Base-by-base conservation (phyloP, 345 rosid genomes). In the Boechera stricta region DNA sequence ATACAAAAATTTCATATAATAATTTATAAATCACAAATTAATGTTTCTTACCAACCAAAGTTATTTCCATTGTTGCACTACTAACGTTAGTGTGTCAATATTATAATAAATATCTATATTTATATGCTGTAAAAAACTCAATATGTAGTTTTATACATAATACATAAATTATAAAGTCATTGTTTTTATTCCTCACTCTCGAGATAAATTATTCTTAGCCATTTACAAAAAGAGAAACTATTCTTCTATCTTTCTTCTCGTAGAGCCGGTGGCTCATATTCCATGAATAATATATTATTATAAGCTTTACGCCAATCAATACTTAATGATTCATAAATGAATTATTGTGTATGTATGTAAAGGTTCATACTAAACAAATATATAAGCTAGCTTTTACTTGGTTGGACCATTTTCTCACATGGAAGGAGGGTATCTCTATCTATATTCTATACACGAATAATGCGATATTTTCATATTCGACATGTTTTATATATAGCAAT, bases 321-420 rank as follows among this genome's bases (percentile, higher is more conserved):
- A 72, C 42, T 78, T 59, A 72, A 78, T 78, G 81, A 78, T 72
- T 72, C 29, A 58, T 48, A 39, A 55, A n/a, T 21, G 49, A 72
- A 35, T 59, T 31, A 58, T 52, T 44, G 38, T 51, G 9, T 59
- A 67, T 44, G 33, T 44, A 24, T 54, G 4, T 33, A 71, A 71
- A 69, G 53, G 44, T 39, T 48, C 31, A 59, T n/a, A 29, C 39
- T 72, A 72, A 77, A 49, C 53, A 71, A 77, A 47, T 55, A 71
- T 38, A 65, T 29, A 72, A 39, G 64, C 29, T 36, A 57, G 12
- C 67, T 48, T 76, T 65, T 71, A 72, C 73, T 66, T 58, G 64
- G 72, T 32, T 78, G 81, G 81, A 78, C 77, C 81, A 72, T 58
- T 39, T 64, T 66, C 24, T 60, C 81, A 78, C 77, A 78, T 72